Evolutionary conservation across 163 green algal species (phyloP).

Genomic region (Smithsoniella earleae): DNA sequence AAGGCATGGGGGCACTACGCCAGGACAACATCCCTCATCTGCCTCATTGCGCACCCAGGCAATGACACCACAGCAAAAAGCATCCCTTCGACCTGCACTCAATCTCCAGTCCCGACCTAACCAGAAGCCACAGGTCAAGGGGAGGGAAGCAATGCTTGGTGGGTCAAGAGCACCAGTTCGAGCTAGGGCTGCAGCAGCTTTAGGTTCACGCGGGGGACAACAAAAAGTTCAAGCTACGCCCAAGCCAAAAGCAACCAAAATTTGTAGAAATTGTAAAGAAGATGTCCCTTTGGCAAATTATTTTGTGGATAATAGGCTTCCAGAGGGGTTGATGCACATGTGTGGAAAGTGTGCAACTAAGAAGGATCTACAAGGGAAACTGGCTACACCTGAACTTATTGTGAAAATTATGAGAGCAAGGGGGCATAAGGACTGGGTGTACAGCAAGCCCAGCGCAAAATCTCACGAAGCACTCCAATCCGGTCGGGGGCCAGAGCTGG

Average conservation of each 20-base stretch:
- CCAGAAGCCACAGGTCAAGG: not conserved
- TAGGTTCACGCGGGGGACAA: not conserved
- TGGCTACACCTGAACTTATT: not conserved
- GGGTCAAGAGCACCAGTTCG: not conserved
- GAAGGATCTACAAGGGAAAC: not conserved
- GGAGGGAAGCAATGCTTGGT: not conserved
- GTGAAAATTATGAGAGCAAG: not conserved
- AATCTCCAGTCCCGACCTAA: not conserved
- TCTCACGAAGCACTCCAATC: no score
- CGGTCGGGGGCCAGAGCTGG: no score
- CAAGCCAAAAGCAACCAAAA: not conserved
- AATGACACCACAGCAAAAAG: no score
- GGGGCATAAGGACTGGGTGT: not conserved
- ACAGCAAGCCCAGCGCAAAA: no score
- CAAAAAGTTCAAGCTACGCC: not conserved
- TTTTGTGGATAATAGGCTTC: not conserved
- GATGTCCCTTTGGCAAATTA: not conserved
- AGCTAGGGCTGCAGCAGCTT: not conserved
- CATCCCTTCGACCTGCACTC: not conserved
- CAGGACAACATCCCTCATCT: no score
- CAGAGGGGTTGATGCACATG: slow-evolving; percentile 23
- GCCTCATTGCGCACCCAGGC: no score
- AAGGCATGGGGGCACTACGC: no score
- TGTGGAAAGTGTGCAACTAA: slow-evolving; percentile 9
- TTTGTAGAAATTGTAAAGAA: not conserved